Evolutionary conservation across 108 stramenopile species (phyloP), one percentile per base, ranked within the genome.

Genomic region (Chaetoceros muelleri): DNA sequence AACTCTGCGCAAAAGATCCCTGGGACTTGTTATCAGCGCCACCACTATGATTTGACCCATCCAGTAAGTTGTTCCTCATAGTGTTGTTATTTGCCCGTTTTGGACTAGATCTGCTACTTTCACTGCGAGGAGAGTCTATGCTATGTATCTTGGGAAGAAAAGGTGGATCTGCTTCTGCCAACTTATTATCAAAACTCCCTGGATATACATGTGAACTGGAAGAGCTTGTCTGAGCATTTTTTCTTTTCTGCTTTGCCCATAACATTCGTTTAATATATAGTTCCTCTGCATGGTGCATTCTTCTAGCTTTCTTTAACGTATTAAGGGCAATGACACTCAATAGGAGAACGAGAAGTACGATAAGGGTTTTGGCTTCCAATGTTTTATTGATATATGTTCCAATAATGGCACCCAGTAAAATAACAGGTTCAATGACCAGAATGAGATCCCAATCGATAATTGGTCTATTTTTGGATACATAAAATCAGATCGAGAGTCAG

Each of bases 361-460:
- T 71, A 53, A 97, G 76, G 28, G 95, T 52, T 56, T 72, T 82
- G 47, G 89, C 94, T 3, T 88, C 78, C 18, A 95, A 55, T 19
- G 91, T 57, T 53, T 86, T 87, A 73, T 94, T 90, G 29, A 94
- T 55, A 24, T 93, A 79, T 16, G 90, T 82, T 10, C 96, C 96
- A 24, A 87, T 72, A 24, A 98, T 66, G 5, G 94, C 93, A 0
- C 97, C 97, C 0, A 80, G 88, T 52, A 96, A 83, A 0, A 94
- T 92, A 22, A 95, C 62, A 3, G 97, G 97, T 63, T 98, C 94
- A 94, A 98, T 95, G 28, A 95, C 84, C 13, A 98, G 54, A 34
- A 98, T 85, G 30, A 98, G 73, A 66, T 98, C 95, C 97, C 97
- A 98, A 72, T 98, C 97, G 22, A 96, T 93, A 20, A 95, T 63